Conservation (phyloP, 768 basidiomycete genomes). For the Mycena alexandri region DNA sequence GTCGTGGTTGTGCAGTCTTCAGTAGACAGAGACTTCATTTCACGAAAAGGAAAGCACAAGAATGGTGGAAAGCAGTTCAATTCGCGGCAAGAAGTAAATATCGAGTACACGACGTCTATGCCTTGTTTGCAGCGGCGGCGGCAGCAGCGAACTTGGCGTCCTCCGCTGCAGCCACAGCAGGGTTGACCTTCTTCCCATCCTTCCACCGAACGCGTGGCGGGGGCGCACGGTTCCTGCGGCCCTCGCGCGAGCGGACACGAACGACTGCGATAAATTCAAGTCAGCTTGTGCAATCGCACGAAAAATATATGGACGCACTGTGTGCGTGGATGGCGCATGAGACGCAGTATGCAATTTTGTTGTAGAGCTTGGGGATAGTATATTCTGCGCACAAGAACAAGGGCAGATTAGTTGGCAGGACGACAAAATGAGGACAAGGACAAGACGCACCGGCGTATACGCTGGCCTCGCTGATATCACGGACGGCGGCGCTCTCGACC, state of each 20-base stretch:
- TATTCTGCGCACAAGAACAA: conserved; percentile 80
- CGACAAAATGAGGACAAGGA: background rate
- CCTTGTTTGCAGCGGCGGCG: conserved; percentile 58
- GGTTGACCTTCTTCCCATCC: conserved; percentile 96
- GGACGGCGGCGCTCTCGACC: conserved; percentile 98
- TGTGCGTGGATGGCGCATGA: conserved; percentile 99
- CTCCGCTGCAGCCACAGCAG: conserved; percentile 93
- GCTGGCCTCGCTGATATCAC: conserved; percentile 96
- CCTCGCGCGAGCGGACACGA: conserved; percentile 96
- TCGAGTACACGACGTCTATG: no score
- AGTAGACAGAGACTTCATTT: no score
- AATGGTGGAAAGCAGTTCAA: background rate
- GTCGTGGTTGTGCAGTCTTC: no score
- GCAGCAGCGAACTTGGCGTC: conserved; percentile 77
- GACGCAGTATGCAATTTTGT: conserved; percentile 99
- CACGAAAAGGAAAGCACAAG: background rate
- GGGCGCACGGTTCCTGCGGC: conserved; percentile 96
- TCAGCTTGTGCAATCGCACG: background rate
- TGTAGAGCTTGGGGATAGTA: conserved; percentile 95
- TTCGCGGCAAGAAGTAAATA: background rate
- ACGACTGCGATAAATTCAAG: conserved; percentile 77
- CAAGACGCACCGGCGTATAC: conserved; percentile 86
- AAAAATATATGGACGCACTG: conserved; percentile 63
- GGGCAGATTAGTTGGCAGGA: background rate
- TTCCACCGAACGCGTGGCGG: conserved; percentile 97